Evolutionary conservation across 306 rosid genomes (phyloP).

Genomic region (Malus sieversii): DNA sequence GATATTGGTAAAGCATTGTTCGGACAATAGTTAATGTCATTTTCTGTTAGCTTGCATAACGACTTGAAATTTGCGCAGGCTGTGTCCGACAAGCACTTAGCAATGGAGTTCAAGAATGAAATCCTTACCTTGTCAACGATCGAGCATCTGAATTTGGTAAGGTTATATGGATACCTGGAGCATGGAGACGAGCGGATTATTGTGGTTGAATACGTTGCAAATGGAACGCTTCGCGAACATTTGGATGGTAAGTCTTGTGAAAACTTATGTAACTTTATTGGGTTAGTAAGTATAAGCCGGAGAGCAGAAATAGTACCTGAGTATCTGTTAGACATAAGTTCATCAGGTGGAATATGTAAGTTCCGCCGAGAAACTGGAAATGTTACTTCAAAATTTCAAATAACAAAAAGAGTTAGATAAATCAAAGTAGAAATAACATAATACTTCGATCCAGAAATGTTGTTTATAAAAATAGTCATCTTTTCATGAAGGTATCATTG

Average conservation of each 20-base stretch:
- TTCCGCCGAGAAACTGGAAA: neutral
- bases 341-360: neutral
- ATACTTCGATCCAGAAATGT: neutral
- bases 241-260: conserved; percentile 60
- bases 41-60: conserved; percentile 17
- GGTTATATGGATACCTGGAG: conserved; percentile 73
- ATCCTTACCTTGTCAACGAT: conserved; percentile 66
- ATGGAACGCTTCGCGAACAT: conserved; percentile 89
- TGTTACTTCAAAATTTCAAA: neutral
- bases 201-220: conserved; percentile 67
- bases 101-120: conserved; percentile 79
- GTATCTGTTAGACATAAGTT: neutral
- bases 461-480: neutral
- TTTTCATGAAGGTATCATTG: conserved; percentile 48
- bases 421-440: neutral
- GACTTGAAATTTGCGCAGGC: conserved; percentile 38
- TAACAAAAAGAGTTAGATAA: neutral
- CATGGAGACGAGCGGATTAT: conserved; percentile 68
- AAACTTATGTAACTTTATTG: neutral
- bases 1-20: neutral
- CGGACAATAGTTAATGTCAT: neutral
- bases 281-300: neutral
- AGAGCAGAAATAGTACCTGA: neutral
- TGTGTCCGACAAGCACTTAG: conserved; percentile 32
- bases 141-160: conserved; percentile 83